Percentiles rank a stretch among this genome's conserved stretches.
Evolutionary conservation across 345 rosid species (phyloP).

Genomic region (Ceriops zippeliana): DNA sequence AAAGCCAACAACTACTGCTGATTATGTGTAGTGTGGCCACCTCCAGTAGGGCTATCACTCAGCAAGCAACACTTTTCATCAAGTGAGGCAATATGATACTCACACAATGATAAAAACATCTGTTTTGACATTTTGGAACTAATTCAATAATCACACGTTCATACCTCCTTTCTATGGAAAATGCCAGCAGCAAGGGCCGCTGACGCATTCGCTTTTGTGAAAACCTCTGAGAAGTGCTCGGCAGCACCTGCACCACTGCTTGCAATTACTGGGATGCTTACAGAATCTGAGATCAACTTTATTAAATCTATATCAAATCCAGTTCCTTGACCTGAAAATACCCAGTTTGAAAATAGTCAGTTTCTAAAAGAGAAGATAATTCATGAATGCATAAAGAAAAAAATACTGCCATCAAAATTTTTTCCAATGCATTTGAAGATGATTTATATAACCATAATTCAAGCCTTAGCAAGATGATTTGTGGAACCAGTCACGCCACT

Average conservation of each 20-base stretch:
- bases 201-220: conserved; percentile 71
- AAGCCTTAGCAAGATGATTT: too few relatives aligned
- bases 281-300: conserved; percentile 80
- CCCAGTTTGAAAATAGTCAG: background rate
- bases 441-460: too few relatives aligned
- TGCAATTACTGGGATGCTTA: conserved; percentile 91
- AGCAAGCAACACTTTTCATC: background rate
- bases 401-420: too few relatives aligned
- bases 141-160: background rate
- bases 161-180: conserved; percentile 95
- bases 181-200: conserved; percentile 99
- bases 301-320: conserved; percentile 80
- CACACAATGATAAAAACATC: too few relatives aligned
- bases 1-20: background rate
- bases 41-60: too few relatives aligned
- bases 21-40: background rate
- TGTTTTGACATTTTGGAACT: background rate
- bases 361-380: background rate
- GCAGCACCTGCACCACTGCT: conserved; percentile 93
- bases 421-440: too few relatives aligned
- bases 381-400: too few relatives aligned
- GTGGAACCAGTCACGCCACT: too few relatives aligned
- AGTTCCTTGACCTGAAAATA: conserved; percentile 85
- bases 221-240: conserved; percentile 84
- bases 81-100: background rate